A percentile compares a stretch with the other conserved stretches of the same genome.
Evolutionary conservation across 2,329 filamentous ascomycete species (phyloP).

Genomic region (Fusarium sp.): DNA sequence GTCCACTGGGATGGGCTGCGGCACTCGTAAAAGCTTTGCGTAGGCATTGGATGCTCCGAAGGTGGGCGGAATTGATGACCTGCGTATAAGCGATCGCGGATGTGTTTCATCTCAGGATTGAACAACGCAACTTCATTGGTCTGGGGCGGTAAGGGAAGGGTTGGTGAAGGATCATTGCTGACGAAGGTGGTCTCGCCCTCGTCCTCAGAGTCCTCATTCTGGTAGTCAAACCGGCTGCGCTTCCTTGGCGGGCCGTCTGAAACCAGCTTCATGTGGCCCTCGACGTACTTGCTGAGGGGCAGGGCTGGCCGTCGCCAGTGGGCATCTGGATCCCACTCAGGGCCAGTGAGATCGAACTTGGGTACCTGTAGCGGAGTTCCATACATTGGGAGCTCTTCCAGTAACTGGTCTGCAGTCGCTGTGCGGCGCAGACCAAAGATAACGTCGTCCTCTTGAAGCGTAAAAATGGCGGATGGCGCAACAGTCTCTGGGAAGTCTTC

Average conservation of each 20-base stretch:
- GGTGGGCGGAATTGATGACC: slow-evolving; percentile 95
- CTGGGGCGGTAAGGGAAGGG: slow-evolving; percentile 73
- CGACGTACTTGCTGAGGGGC: slow-evolving; percentile 89
- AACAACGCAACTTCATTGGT: slow-evolving; percentile 89
- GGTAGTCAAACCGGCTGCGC: slow-evolving; percentile 86
- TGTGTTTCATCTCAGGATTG: slow-evolving; percentile 88
- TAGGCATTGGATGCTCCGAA: slow-evolving; percentile 91
- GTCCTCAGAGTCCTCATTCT: slow-evolving; percentile 78
- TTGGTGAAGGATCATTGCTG: slow-evolving; percentile 64
- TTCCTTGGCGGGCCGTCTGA: slow-evolving; percentile 78
- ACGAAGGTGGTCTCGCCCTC: slow-evolving; percentile 72
- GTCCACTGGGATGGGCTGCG: slow-evolving; percentile 94
- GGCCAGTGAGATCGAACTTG: slow-evolving; percentile 69
- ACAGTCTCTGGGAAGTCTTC: slow-evolving; percentile 65
- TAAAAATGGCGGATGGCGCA: slow-evolving; percentile 85
- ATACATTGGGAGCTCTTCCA: slow-evolving; percentile 88
- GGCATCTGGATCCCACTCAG: slow-evolving; percentile 77
- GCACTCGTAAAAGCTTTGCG: slow-evolving; percentile 90
- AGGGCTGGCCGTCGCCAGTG: slow-evolving; percentile 84
- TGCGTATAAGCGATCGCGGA: slow-evolving; percentile 90
- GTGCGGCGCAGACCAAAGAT: slow-evolving; percentile 84
- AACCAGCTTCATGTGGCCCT: slow-evolving; percentile 82
- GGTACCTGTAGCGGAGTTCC: slow-evolving; percentile 74
- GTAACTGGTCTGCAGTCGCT: slow-evolving; percentile 80
- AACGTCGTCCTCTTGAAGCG: slow-evolving; percentile 85